phyloP scores from a whole-genome alignment of 805 yeast genomes.

The Ogataea polymorpha region DNA sequence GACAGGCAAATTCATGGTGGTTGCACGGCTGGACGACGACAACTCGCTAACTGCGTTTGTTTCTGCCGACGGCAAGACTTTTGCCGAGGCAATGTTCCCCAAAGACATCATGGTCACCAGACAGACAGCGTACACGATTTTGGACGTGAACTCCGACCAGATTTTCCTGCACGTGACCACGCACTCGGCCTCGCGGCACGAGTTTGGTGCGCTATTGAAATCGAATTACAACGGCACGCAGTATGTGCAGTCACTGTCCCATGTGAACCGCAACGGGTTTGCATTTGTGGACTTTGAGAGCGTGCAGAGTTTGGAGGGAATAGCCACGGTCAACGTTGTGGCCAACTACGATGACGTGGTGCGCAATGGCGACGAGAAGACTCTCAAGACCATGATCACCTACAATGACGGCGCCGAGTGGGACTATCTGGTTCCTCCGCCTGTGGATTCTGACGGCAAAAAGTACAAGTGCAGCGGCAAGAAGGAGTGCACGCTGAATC shows the following conservation, averaged over 20 bases:
- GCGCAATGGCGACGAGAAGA: conserved; percentile 38
- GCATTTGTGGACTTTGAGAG: conserved; percentile 92
- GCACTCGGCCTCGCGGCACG: conserved; percentile 43
- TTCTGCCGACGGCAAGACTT: conserved; percentile 71
- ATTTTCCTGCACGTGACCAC: conserved; percentile 84
- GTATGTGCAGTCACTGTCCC: conserved; percentile 61
- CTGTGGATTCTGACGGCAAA: conserved; percentile 56
- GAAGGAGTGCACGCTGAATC: conserved; percentile 70
- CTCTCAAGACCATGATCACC: conserved; percentile 68
- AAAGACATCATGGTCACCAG: conserved; percentile 53
- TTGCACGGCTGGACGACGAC: conserved; percentile 56
- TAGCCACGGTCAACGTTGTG: conserved; percentile 71
- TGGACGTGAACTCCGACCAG: conserved; percentile 69
- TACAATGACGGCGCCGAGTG: conserved; percentile 92
- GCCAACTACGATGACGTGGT: conserved; percentile 45
- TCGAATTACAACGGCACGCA: conserved; percentile 91
- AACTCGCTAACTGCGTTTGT: conserved; percentile 63
- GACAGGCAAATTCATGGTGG: conserved; percentile 68
- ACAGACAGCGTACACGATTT: conserved; percentile 73
- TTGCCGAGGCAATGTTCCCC: conserved; percentile 82
- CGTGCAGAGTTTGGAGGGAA: conserved; percentile 80
- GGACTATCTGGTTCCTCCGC: conserved; percentile 70
- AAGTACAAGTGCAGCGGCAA: conserved; percentile 47
- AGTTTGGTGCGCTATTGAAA: conserved; percentile 78
- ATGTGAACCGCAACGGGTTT: conserved; percentile 66